phyloP scores from a whole-genome alignment of 768 basidiomycete species.

The Pleurotus platypus region DNA sequence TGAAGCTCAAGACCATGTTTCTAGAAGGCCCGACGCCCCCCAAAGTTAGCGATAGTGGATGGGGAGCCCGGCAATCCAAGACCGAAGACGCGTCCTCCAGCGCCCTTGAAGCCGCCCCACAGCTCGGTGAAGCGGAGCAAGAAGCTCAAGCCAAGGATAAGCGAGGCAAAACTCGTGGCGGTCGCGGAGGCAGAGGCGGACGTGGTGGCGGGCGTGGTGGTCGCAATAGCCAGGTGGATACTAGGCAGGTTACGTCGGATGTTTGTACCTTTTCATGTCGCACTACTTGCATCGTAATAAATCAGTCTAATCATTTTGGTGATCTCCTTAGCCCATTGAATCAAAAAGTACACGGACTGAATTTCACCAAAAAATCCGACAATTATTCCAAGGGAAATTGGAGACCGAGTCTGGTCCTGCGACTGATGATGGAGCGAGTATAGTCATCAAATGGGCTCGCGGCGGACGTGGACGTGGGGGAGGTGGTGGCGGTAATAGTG shows the following conservation, averaged over 20 bases:
- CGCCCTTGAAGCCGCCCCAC: conserved; percentile 15
- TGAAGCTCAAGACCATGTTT: conserved; percentile 66
- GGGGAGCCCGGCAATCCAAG: conserved; percentile 50
- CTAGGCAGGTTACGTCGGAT: conserved; percentile 75
- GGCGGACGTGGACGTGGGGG: conserved; percentile 37
- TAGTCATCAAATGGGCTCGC: conserved; percentile 77
- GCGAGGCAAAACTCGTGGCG: conserved; percentile 37
- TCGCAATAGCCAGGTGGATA: conserved; percentile 51
- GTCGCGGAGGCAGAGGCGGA: conserved; percentile 38
- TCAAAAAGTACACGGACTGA: conserved; percentile 79
- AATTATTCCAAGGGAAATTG: conserved; percentile 78
- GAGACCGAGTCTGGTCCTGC: conserved; percentile 75
- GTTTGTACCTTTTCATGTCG: conserved; percentile 43
- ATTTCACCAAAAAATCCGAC: conserved; percentile 78
- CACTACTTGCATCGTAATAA: conserved; percentile 9
- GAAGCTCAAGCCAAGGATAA: conserved; percentile 26
- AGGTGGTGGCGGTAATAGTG: conserved; percentile 33
- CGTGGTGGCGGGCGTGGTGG: conserved; percentile 45
- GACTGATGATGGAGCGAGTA: conserved; percentile 67
- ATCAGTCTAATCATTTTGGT: conserved; percentile 6
- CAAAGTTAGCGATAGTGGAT: conserved; percentile 69
- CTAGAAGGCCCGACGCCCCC: conserved; percentile 82
- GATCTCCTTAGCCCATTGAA: conserved; percentile 62
- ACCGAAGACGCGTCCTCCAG: conserved; percentile 12
- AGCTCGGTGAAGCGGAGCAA: conserved; percentile 12